Conservation (phyloP, 2,329 filamentous ascomycete species). For the Cryphonectria naterciae region DNA sequence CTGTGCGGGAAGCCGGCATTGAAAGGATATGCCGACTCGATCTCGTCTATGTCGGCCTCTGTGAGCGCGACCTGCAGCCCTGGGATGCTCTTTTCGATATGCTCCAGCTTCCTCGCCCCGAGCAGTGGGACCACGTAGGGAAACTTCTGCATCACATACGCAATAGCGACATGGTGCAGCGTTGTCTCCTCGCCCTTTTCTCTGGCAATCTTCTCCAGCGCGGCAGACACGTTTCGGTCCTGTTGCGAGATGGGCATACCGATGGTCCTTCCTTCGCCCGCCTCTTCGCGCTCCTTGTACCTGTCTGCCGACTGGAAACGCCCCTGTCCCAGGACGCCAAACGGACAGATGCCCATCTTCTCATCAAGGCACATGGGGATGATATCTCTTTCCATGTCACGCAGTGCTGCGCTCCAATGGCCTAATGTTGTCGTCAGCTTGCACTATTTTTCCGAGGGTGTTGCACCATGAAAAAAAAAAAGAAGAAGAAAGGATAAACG, state of each 20-base stretch:
- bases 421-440: background rate
- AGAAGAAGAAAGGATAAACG: too few relatives aligned
- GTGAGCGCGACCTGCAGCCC: slow-evolving; percentile 55
- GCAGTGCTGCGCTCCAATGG: slow-evolving; percentile 28
- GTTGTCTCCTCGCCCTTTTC: slow-evolving; percentile 55
- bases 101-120: slow-evolving; percentile 56
- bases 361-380: slow-evolving; percentile 47
- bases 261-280: slow-evolving; percentile 42
- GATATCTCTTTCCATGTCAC: slow-evolving; percentile 47
- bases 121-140: slow-evolving; percentile 58
- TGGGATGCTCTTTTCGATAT: slow-evolving; percentile 59
- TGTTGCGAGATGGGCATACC: background rate
- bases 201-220: slow-evolving; percentile 63
- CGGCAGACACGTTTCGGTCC: slow-evolving; percentile 49
- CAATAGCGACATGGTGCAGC: slow-evolving; percentile 62
- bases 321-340: slow-evolving; percentile 61
- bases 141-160: slow-evolving; percentile 56
- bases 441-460: background rate
- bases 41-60: slow-evolving; percentile 55
- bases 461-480: background rate
- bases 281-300: slow-evolving; percentile 35
- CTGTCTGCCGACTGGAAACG: slow-evolving; percentile 46
- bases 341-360: slow-evolving; percentile 60
- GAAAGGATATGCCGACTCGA: slow-evolving; percentile 58
- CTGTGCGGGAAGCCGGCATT: slow-evolving; percentile 59